A percentile compares a stretch with the other conserved stretches of the same genome.
Evolutionary conservation across 805 yeast genomes (phyloP).

Genomic region (Cyberlindnera euphorbiae): DNA sequence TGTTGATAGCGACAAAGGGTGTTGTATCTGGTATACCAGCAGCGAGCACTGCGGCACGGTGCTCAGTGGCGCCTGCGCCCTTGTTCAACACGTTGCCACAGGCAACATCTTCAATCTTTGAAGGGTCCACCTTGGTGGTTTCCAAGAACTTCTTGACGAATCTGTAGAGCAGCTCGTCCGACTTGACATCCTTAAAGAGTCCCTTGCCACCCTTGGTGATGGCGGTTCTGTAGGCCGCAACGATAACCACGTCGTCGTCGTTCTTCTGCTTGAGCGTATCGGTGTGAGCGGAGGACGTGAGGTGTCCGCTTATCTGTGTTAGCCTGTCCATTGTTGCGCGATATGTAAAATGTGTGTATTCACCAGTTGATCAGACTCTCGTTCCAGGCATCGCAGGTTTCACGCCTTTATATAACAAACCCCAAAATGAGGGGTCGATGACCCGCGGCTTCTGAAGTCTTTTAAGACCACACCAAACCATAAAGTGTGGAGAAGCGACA

Average conservation of each 20-base stretch:
- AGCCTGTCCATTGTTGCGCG: conserved; percentile 31
- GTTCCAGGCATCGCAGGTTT: no score
- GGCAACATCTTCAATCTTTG: conserved; percentile 74
- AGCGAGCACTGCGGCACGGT: conserved; percentile 84
- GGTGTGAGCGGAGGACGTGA: conserved; percentile 17
- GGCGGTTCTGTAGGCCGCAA: conserved; percentile 88
- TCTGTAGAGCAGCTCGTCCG: conserved; percentile 71
- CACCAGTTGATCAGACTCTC: no score
- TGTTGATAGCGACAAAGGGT: conserved; percentile 79
- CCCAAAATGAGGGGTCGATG: no score
- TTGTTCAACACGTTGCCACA: conserved; percentile 89
- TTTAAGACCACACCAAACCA: no score
- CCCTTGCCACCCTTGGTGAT: conserved; percentile 87
- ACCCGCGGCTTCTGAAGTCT: no score
- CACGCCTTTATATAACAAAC: no score
- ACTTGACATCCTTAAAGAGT: conserved; percentile 70
- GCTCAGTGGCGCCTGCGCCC: conserved; percentile 94
- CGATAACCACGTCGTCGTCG: conserved; percentile 80
- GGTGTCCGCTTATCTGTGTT: conserved; percentile 30
- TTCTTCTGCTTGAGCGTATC: conserved; percentile 11
- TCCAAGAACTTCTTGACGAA: conserved; percentile 60
- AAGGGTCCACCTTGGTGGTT: conserved; percentile 45
- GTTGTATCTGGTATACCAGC: conserved; percentile 83
- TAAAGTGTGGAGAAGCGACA: neutral
- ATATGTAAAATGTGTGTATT: neutral